Percentiles rank a stretch among this genome's conserved stretches.
Evolutionary conservation across 768 basidiomycete species (phyloP).

Genomic region (Psilocybe subaeruginosa): DNA sequence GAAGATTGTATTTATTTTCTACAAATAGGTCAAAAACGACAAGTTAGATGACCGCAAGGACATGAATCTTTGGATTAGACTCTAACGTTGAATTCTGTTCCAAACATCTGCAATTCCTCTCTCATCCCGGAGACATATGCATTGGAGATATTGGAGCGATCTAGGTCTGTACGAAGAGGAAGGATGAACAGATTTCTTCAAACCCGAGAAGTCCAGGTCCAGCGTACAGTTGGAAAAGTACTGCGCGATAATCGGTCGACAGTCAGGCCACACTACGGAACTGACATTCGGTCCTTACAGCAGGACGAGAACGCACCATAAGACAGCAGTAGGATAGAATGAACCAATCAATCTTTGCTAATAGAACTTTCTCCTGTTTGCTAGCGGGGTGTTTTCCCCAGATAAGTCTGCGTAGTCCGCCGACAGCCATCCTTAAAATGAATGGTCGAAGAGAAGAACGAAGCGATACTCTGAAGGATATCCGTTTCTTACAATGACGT

Average conservation of each 20-base stretch:
- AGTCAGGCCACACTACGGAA: neutral
- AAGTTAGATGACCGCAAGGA: neutral
- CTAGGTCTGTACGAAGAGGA: conserved; percentile 49
- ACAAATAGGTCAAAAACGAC: conserved; percentile 7
- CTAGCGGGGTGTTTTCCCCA: conserved; percentile 41
- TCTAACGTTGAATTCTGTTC: conserved; percentile 62
- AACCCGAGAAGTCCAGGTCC: neutral
- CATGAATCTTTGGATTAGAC: no score
- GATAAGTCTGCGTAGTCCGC: neutral
- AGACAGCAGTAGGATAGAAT: conserved; percentile 74
- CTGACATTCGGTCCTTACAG: neutral
- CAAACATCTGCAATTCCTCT: conserved; percentile 68
- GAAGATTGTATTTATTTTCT: conserved; percentile 73
- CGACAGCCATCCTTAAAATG: neutral
- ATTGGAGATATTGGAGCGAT: conserved; percentile 70
- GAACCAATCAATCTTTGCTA: conserved; percentile 68
- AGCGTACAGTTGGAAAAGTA: conserved; percentile 67
- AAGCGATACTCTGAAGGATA: neutral
- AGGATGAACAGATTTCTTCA: conserved; percentile 1
- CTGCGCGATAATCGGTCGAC: conserved; percentile 30
- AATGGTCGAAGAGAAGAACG: neutral
- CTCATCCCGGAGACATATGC: conserved; percentile 84
- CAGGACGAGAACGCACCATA: conserved; percentile 45
- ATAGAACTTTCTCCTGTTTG: conserved; percentile 49
- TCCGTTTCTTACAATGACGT: neutral